These are phyloP conservation scores for Apostasia shenzhenica DNA, from an alignment of 106 monocot genomes.

Conservation along the genomic window DNA sequence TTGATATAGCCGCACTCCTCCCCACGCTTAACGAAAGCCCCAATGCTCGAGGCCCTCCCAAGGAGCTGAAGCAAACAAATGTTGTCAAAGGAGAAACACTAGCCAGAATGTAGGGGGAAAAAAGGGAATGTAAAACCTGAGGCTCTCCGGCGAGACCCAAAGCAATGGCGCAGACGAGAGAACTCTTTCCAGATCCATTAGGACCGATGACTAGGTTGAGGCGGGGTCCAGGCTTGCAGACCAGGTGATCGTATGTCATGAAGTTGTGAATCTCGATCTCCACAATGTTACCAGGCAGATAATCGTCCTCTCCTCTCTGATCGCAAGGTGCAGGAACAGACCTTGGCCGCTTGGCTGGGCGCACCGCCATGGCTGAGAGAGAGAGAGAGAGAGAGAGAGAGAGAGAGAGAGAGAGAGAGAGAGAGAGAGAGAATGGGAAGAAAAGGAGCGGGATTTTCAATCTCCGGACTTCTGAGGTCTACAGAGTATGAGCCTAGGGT, in stretches of 20 bases:
- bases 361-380: conserved; percentile 6
- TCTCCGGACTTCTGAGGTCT: too few species aligned
- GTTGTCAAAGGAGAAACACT: neutral
- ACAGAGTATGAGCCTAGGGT: too few species aligned
- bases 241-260: conserved; percentile 96
- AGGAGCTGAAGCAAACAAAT: conserved; percentile 47
- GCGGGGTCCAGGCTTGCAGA: conserved; percentile 77
- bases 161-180: conserved; percentile 92
- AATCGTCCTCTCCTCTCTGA: conserved; percentile 69
- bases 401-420: too few species aligned
- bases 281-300: conserved; percentile 87
- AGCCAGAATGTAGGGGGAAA: too few species aligned
- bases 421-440: too few species aligned
- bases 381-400: too few species aligned
- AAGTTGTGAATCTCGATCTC: conserved; percentile 97
- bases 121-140: conserved; percentile 34
- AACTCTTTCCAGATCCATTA: conserved; percentile 97
- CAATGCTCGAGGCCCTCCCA: conserved; percentile 87
- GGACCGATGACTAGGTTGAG: conserved; percentile 95
- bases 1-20: conserved; percentile 73
- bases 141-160: conserved; percentile 90
- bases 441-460: too few species aligned
- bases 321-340: neutral
- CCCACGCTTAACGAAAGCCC: conserved; percentile 92
- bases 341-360: conserved; percentile 18